Evolutionary conservation across 805 yeast genomes (phyloP).

Genomic region (Ogataea paradorogensis): DNA sequence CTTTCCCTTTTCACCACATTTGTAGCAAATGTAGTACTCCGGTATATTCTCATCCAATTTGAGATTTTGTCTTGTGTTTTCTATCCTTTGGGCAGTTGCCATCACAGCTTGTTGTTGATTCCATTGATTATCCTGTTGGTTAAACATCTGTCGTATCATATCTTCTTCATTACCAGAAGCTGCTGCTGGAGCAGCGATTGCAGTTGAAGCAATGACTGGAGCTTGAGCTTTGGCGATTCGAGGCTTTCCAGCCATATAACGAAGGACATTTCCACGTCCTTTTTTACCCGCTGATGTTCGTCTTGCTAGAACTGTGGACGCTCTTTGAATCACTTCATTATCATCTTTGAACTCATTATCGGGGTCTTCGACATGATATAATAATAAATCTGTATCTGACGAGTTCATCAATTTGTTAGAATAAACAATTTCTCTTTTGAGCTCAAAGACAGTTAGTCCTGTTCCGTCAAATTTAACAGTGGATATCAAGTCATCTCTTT

Average conservation of each 20-base stretch:
- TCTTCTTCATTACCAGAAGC: conserved; percentile 66
- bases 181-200: conserved; percentile 14
- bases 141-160: conserved; percentile 84
- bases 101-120: conserved; percentile 87
- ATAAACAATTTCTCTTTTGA: conserved; percentile 83
- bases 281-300: conserved; percentile 64
- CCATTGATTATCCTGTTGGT: conserved; percentile 93
- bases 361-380: conserved; percentile 58
- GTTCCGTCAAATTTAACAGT: conserved; percentile 93
- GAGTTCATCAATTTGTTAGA: conserved; percentile 82
- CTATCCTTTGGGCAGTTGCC: conserved; percentile 78
- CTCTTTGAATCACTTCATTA: conserved; percentile 85
- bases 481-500: conserved; percentile 58
- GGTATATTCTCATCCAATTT: conserved; percentile 78
- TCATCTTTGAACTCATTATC: conserved; percentile 74
- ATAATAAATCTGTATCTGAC: conserved; percentile 71
- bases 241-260: conserved; percentile 75
- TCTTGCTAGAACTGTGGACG: conserved; percentile 76
- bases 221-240: conserved; percentile 32
- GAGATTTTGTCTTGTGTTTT: conserved; percentile 27
- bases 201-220: conserved; percentile 18
- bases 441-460: conserved; percentile 90
- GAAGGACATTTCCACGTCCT: conserved; percentile 56
- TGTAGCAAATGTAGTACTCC: conserved; percentile 91
- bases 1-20: conserved; percentile 89